Evolutionary conservation across 352 stramenopile genomes (phyloP).

Genomic region (Pelagophyceae sp.): DNA sequence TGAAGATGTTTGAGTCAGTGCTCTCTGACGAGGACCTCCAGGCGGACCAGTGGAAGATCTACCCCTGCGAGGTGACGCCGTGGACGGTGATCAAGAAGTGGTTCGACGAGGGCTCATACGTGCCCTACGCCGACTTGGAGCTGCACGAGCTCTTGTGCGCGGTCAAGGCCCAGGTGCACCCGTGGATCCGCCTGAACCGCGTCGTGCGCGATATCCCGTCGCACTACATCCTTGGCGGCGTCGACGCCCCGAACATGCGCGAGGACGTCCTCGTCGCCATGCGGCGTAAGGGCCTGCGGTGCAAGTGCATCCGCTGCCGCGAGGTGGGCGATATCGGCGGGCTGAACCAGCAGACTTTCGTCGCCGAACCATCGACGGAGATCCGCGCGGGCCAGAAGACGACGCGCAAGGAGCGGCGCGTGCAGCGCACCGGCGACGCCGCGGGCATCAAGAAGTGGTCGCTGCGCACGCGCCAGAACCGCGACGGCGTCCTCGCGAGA

Average conservation of each 20-base stretch:
- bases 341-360: slow-evolving; percentile 36
- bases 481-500: slow-evolving; percentile 8
- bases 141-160: slow-evolving; percentile 75
- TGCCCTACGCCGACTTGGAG: slow-evolving; percentile 71
- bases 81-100: slow-evolving; percentile 45
- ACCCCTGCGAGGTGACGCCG: slow-evolving; percentile 61
- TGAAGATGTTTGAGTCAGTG: slow-evolving; percentile 77
- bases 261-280: slow-evolving; percentile 56
- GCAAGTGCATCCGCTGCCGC: slow-evolving; percentile 76
- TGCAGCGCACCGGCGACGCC: neutral
- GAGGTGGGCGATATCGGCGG: slow-evolving; percentile 74
- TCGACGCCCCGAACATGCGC: slow-evolving; percentile 77
- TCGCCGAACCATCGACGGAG: neutral
- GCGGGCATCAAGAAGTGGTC: neutral
- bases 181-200: slow-evolving; percentile 84
- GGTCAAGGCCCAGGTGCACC: slow-evolving; percentile 75
- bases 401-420: neutral
- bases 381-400: neutral
- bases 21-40: slow-evolving; percentile 72
- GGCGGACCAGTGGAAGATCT: slow-evolving; percentile 88
- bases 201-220: slow-evolving; percentile 84
- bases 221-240: slow-evolving; percentile 80
- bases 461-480: slow-evolving; percentile 28
- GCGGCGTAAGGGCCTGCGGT: slow-evolving; percentile 55
- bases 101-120: slow-evolving; percentile 70